Conservation (phyloP, 441 rosid genomes). For the Oxalis stricta region DNA sequence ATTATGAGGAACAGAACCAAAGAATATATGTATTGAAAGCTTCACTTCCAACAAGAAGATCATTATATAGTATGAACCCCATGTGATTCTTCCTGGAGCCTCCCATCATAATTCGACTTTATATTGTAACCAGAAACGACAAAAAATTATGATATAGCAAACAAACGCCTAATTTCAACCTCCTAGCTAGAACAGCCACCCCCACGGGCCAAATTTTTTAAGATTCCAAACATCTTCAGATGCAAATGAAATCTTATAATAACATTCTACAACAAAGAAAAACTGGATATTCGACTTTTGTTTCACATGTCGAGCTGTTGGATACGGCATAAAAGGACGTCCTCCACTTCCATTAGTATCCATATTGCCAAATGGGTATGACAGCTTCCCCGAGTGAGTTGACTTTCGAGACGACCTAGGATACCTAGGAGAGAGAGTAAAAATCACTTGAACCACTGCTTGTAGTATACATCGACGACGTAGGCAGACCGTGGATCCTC, state of each 20-base stretch:
- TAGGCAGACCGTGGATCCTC: conserved; percentile 59
- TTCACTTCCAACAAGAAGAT: conserved; percentile 8
- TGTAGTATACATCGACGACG: conserved; percentile 47
- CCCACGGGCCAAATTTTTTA: too few species aligned
- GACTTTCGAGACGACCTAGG: conserved; percentile 43
- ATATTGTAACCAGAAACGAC: conserved; percentile 4
- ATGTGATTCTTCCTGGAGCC: conserved; percentile 12
- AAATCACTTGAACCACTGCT: conserved; percentile 40
- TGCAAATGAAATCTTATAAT: conserved; percentile 3
- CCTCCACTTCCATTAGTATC: conserved; percentile 56
- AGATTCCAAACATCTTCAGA: conserved; percentile 2
- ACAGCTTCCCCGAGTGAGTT: conserved; percentile 51
- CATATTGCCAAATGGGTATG: conserved; percentile 22
- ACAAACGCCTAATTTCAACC: too few species aligned
- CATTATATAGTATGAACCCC: too few species aligned
- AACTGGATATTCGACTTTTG: conserved; percentile 3
- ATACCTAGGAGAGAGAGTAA: conserved; percentile 39
- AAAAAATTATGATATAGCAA: not conserved
- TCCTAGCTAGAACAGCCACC: too few species aligned
- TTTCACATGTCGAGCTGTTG: conserved; percentile 22
- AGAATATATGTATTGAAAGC: conserved; percentile 8
- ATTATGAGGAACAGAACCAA: not conserved
- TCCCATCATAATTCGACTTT: conserved; percentile 17
- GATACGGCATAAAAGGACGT: conserved; percentile 30
- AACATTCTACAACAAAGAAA: not conserved